A percentile compares a stretch with the other conserved stretches of the same genome.
These are phyloP conservation scores for Psophocarpus tetragonolobus DNA, from an alignment of 306 rosid genomes.

Conservation along the genomic window DNA sequence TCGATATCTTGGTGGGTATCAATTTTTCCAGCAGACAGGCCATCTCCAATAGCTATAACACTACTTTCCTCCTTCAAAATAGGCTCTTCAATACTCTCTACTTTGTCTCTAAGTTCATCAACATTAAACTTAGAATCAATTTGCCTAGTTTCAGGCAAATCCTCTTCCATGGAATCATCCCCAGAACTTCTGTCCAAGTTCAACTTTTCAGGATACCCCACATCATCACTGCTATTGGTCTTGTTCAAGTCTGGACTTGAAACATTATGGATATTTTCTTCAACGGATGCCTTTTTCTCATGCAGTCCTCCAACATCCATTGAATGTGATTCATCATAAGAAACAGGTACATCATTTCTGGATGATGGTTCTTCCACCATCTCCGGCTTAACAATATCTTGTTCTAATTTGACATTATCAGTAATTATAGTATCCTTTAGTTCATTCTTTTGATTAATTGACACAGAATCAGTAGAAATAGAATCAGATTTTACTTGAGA, in stretches of 20 bases:
- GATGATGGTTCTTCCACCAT: constrained; percentile 98
- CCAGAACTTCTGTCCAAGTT: constrained; percentile 98
- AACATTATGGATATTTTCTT: constrained; percentile 54
- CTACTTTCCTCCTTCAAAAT: constrained; percentile 54
- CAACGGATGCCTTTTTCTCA: constrained; percentile 43
- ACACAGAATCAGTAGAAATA: constrained; percentile 98
- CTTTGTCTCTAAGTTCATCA: constrained; percentile 56
- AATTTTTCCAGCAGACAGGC: constrained; percentile 49
- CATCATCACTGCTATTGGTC: constrained; percentile 53
- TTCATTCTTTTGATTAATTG: constrained; percentile 99
- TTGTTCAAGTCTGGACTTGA: constrained; percentile 49
- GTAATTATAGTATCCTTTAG: constrained; percentile 98
- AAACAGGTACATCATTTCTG: constrained; percentile 66
- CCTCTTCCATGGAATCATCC: constrained; percentile 99
- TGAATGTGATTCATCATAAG: constrained; percentile 71
- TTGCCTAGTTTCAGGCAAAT: constrained; percentile 79
- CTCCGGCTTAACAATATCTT: constrained; percentile 87
- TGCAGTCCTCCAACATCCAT: constrained; percentile 56
- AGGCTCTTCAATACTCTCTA: constrained; percentile 50
- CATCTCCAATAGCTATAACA: constrained; percentile 53
- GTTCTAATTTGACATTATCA: constrained; percentile 98
- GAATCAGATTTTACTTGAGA: constrained; percentile 96
- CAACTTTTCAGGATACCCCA: constrained; percentile 83
- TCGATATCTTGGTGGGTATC: constrained; percentile 55
- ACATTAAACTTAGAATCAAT: constrained; percentile 69